Percentiles rank a stretch among this genome's conserved stretches.
These are phyloP conservation scores for Termitomyces sp. DNA, from an alignment of 768 basidiomycete species.

Conservation along the genomic window DNA sequence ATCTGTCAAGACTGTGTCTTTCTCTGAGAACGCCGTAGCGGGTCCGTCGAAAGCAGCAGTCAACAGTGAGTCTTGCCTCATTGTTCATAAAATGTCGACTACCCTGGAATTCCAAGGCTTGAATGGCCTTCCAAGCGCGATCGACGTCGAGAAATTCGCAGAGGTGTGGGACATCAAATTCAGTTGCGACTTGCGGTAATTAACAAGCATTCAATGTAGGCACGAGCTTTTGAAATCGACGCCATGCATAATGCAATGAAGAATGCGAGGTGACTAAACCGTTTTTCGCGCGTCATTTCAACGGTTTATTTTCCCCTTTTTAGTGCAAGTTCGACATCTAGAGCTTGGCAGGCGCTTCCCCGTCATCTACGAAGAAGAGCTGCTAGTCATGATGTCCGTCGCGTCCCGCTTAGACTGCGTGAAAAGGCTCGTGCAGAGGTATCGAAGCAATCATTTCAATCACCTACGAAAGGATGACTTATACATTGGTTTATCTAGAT, in stretches of 20 bases:
- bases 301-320: not conserved
- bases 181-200: constrained; percentile 3
- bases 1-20: constrained; percentile 20
- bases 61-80: constrained; percentile 36
- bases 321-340: constrained; percentile 70
- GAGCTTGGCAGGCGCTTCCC: constrained; percentile 92
- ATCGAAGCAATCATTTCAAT: constrained; percentile 6
- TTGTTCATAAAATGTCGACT: not conserved
- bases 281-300: not conserved
- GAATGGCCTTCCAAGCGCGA: constrained; percentile 61
- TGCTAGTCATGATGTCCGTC: constrained; percentile 90
- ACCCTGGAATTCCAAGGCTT: constrained; percentile 38
- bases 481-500: constrained; percentile 34
- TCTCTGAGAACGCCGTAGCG: constrained; percentile 29
- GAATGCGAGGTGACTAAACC: constrained; percentile 55
- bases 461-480: not conserved
- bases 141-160: constrained; percentile 88
- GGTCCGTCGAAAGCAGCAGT: constrained; percentile 38
- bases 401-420: constrained; percentile 83
- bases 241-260: constrained; percentile 90
- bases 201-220: constrained; percentile 40
- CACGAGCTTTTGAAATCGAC: constrained; percentile 84
- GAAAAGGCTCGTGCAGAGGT: constrained; percentile 85
- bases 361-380: constrained; percentile 89
- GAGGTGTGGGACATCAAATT: constrained; percentile 48